Conservation (phyloP, 805 yeast genomes). For the Candida chauliodis region DNA sequence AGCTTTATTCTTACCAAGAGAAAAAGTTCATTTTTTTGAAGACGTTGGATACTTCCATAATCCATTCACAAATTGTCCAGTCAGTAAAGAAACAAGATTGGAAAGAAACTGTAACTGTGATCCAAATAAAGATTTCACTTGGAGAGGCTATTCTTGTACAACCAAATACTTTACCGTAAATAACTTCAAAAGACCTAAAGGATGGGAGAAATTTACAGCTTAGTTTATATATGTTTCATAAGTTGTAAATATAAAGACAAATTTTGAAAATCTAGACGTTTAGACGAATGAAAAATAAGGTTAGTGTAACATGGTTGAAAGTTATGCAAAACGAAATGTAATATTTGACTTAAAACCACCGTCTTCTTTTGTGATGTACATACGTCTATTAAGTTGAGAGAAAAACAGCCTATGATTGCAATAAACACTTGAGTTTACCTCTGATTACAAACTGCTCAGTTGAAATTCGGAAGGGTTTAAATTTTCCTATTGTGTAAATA, state of each 20-base stretch:
- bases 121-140: constrained; percentile 70
- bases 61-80: constrained; percentile 81
- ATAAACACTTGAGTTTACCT: too few species aligned
- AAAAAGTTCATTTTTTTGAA: constrained; percentile 70
- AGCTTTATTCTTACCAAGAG: constrained; percentile 65
- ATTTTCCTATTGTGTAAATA: too few species aligned
- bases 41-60: constrained; percentile 84
- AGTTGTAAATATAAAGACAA: background rate
- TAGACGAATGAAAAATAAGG: too few species aligned
- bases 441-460: too few species aligned
- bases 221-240: constrained; percentile 17
- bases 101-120: constrained; percentile 70
- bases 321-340: background rate
- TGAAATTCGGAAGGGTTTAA: too few species aligned
- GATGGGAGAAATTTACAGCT: constrained; percentile 62
- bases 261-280: too few species aligned
- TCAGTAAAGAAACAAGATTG: constrained; percentile 54
- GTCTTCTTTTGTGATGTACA: too few species aligned
- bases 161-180: constrained; percentile 56
- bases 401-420: too few species aligned
- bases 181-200: constrained; percentile 56
- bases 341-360: background rate
- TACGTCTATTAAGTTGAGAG: too few species aligned
- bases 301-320: too few species aligned
- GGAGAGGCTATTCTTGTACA: constrained; percentile 72